A percentile compares a stretch with the other conserved stretches of the same genome.
Evolutionary conservation across 495 filamentous ascomycete species (phyloP).

Genomic region (Amniculicola lignicola): DNA sequence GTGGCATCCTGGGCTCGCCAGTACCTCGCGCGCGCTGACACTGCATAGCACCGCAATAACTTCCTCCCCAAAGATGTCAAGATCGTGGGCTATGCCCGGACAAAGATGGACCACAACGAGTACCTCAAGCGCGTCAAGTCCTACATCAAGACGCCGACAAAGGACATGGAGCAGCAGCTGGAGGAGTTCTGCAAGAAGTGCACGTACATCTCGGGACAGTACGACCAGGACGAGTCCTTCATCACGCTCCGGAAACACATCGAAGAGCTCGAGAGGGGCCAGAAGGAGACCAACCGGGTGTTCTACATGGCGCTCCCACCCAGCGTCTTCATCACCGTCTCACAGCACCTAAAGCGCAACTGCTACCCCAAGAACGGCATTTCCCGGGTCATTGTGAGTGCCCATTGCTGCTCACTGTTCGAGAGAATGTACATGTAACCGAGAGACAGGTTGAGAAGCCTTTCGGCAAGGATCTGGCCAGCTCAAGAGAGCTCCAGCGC

Average conservation of each 20-base stretch:
- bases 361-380: constrained; percentile 90
- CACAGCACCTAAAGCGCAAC: constrained; percentile 92
- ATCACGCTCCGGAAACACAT: constrained; percentile 82
- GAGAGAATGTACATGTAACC: background rate
- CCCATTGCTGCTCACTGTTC: background rate
- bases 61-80: constrained; percentile 96
- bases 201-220: constrained; percentile 93
- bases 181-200: constrained; percentile 83
- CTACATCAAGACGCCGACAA: constrained; percentile 97
- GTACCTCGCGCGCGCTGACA: constrained; percentile 7
- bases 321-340: constrained; percentile 96
- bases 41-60: constrained; percentile 83
- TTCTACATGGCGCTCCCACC: constrained; percentile 99
- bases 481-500: constrained; percentile 91
- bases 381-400: constrained; percentile 83
- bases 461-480: constrained; percentile 93
- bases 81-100: constrained; percentile 98
- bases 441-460: constrained; percentile 87
- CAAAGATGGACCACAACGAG: constrained; percentile 98
- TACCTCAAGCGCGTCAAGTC: constrained; percentile 91
- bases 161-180: constrained; percentile 94
- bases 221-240: constrained; percentile 96
- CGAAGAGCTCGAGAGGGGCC: constrained; percentile 77
- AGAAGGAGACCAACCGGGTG: constrained; percentile 80
- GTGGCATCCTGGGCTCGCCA: constrained; percentile 43